Conservation (phyloP, 768 basidiomycete genomes). For the Melanogaster broomeanus region DNA sequence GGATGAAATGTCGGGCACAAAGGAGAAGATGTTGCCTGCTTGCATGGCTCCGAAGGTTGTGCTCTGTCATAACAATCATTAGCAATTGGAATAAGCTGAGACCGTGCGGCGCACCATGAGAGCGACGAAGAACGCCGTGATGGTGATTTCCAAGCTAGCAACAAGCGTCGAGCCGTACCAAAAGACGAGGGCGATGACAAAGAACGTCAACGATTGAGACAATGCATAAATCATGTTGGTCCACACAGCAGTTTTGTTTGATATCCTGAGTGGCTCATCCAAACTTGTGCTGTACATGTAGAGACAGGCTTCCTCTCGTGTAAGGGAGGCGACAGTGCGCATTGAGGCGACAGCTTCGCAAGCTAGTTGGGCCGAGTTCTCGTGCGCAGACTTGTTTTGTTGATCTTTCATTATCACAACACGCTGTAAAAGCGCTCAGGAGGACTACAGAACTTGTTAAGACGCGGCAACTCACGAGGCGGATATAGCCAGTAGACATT, state of each 20-base stretch:
- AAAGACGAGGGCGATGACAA: conserved; percentile 80
- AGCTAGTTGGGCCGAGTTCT: conserved; percentile 80
- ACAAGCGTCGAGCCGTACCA: conserved; percentile 74
- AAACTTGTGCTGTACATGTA: conserved; percentile 68
- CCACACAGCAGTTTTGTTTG: conserved; percentile 66
- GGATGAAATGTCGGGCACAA: conserved; percentile 87
- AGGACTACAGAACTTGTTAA: conserved; percentile 27
- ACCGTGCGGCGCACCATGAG: conserved; percentile 59
- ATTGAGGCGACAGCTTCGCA: conserved; percentile 92
- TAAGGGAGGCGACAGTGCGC: conserved; percentile 86
- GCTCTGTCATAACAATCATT: conserved; percentile 40
- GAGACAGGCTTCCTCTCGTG: conserved; percentile 80
- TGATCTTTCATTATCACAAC: conserved; percentile 90
- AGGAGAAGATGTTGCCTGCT: conserved; percentile 81
- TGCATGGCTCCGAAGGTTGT: conserved; percentile 82
- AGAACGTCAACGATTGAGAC: conserved; percentile 77
- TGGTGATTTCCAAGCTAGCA: conserved; percentile 51
- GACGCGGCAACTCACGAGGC: conserved; percentile 48
- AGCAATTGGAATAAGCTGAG: neutral
- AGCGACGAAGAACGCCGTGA: conserved; percentile 77
- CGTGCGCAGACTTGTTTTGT: conserved; percentile 78
- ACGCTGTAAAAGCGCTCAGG: conserved; percentile 39
- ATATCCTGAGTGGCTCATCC: conserved; percentile 65
- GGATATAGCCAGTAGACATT: conserved; percentile 74
- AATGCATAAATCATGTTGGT: conserved; percentile 68